Evolutionary conservation across 495 filamentous ascomycete species (phyloP).

Genomic region (Lindgomyces ingoldianus): DNA sequence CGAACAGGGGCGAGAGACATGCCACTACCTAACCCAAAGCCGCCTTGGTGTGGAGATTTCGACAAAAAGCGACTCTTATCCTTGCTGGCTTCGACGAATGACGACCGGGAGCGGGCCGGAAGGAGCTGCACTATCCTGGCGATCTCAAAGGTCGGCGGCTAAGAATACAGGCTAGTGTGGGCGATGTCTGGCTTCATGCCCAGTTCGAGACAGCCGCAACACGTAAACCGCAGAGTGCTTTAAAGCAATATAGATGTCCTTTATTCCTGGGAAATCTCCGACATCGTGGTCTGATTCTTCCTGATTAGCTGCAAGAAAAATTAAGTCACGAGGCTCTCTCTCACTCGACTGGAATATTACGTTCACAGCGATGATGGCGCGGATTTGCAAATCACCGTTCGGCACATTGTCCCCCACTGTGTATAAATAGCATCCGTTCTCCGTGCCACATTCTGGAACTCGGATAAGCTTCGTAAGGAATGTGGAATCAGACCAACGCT

Average conservation of each 20-base stretch:
- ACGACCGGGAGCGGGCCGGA: not conserved
- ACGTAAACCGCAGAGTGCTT: not conserved
- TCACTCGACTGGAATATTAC: too few species aligned
- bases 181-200: not conserved
- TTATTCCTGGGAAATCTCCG: conserved; percentile 17
- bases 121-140: conserved; percentile 22
- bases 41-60: not conserved
- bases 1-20: not conserved
- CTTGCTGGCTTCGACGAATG: conserved; percentile 9
- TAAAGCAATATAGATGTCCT: conserved; percentile 2
- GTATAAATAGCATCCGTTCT: conserved; percentile 23
- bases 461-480: conserved; percentile 2
- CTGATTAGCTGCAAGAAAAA: conserved; percentile 7
- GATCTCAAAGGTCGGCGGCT: conserved; percentile 23
- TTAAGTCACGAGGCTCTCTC: conserved; percentile 4
- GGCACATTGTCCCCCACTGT: conserved; percentile 3
- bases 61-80: conserved; percentile 5
- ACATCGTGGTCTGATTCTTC: conserved; percentile 17
- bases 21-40: conserved; percentile 18
- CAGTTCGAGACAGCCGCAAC: conserved; percentile 1
- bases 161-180: conserved; percentile 16
- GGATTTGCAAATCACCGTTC: not conserved
- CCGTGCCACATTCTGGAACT: conserved; percentile 8
- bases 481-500: not conserved
- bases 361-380: not conserved